Conservation (phyloP, 306 rosid species). For the Sindora glabra region DNA sequence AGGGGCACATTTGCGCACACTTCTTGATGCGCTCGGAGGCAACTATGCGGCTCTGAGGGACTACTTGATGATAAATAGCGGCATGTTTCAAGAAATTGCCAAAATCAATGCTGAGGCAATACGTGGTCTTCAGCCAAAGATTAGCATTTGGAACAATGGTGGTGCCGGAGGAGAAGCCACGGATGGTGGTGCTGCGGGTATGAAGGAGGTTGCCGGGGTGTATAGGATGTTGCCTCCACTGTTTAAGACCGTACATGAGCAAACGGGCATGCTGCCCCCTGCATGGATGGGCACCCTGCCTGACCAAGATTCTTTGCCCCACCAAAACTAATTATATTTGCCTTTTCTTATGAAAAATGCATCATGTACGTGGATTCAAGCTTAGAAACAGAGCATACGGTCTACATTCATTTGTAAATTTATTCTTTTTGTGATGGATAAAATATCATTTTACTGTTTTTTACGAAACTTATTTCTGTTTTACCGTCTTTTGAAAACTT, state of each 20-base stretch:
- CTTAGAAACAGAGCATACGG: too few species aligned
- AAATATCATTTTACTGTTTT: too few species aligned
- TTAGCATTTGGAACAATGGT: constrained; percentile 27
- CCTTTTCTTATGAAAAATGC: too few species aligned
- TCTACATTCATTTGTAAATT: too few species aligned
- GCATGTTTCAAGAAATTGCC: constrained; percentile 30
- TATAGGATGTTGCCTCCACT: constrained; percentile 33
- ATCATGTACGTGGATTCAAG: too few species aligned
- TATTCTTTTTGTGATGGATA: too few species aligned
- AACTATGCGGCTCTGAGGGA: constrained; percentile 17
- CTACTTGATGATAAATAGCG: constrained; percentile 22
- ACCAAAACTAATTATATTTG: too few species aligned
- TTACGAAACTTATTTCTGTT: too few species aligned
- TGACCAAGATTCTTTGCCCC: not conserved
- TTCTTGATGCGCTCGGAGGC: constrained; percentile 17
- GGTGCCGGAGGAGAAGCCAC: not conserved
- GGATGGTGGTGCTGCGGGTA: not conserved
- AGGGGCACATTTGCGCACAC: constrained; percentile 12
- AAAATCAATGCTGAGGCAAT: constrained; percentile 25
- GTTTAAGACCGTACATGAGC: constrained; percentile 26
- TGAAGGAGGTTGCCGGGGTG: constrained; percentile 25
- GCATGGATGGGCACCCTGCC: constrained; percentile 26
- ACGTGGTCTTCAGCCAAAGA: constrained; percentile 29
- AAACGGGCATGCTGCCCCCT: constrained; percentile 36
- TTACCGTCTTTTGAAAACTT: too few species aligned